Evolutionary conservation across 345 rosid species (phyloP).

Genomic region (Syzygium jambos): DNA sequence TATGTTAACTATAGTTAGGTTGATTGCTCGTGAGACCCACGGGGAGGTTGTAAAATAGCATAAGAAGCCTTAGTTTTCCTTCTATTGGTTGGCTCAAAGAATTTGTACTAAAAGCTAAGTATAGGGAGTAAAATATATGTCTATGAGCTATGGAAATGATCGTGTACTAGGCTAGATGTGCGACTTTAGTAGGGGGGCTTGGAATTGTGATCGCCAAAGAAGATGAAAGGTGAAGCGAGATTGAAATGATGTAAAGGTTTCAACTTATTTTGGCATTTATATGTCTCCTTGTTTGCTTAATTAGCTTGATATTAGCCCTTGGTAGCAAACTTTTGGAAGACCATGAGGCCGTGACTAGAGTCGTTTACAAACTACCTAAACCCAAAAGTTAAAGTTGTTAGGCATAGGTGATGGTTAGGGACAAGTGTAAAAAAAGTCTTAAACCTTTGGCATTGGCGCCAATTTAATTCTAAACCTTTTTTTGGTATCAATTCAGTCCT

Average conservation of each 20-base stretch:
- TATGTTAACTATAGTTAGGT: neutral
- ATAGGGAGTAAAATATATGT: neutral
- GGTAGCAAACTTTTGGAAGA: neutral
- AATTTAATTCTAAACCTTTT: too few species aligned
- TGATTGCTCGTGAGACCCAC: neutral
- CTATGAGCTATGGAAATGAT: neutral
- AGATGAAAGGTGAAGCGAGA: neutral
- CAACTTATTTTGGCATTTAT: neutral
- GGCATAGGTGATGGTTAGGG: neutral
- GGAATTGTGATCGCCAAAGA: neutral
- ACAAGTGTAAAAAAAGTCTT: too few species aligned
- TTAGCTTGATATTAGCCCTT: neutral
- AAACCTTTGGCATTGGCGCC: too few species aligned
- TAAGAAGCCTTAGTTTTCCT: neutral
- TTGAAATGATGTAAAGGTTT: neutral
- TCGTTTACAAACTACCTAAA: neutral
- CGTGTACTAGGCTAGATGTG: neutral
- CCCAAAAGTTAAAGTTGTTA: neutral
- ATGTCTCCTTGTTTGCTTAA: neutral
- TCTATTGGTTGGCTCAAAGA: neutral
- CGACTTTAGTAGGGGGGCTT: neutral
- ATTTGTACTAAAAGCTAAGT: neutral
- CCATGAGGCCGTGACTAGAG: neutral
- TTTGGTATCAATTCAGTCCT: too few species aligned
- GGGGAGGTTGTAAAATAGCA: neutral